These are phyloP conservation scores for Chaetomiaceae sp. DNA, from an alignment of 2,329 filamentous ascomycete species.

Conservation along the genomic window DNA sequence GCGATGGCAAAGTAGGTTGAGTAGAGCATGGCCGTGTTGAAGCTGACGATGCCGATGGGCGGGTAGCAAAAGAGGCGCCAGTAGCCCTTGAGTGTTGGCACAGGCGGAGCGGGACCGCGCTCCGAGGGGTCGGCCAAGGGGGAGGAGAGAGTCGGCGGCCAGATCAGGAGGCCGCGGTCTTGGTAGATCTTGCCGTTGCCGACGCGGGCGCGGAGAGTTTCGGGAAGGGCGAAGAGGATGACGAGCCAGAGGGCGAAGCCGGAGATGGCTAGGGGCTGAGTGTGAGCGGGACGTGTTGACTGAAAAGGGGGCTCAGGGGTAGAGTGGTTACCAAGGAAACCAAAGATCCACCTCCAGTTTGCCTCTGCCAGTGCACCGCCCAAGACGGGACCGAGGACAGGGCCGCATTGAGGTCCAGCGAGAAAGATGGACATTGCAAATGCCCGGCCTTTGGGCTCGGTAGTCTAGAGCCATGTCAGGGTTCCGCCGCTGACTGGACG, in stretches of 20 bases:
- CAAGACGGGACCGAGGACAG: conserved; percentile 14
- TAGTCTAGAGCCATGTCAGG: conserved; percentile 7
- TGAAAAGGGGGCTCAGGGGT: neutral
- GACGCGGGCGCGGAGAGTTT: conserved; percentile 15
- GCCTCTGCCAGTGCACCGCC: conserved; percentile 17
- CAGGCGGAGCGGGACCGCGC: conserved; percentile 10
- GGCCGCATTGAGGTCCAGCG: conserved; percentile 16
- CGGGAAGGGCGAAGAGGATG: conserved; percentile 10
- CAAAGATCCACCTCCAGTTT: conserved; percentile 20
- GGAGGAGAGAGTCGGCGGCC: conserved; percentile 14
- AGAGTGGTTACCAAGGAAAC: conserved; percentile 15
- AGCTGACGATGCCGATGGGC: conserved; percentile 14
- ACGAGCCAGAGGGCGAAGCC: conserved; percentile 10
- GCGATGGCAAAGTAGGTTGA: conserved; percentile 19
- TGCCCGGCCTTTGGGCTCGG: conserved; percentile 16
- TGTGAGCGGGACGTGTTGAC: neutral
- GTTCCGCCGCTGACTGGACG: neutral
- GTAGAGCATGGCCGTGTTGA: conserved; percentile 19
- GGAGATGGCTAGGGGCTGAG: conserved; percentile 5
- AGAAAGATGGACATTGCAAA: conserved; percentile 20
- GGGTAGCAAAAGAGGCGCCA: conserved; percentile 17
- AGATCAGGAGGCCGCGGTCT: conserved; percentile 4
- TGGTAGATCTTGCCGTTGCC: conserved; percentile 13
- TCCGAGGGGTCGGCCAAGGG: conserved; percentile 10
- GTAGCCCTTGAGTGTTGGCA: conserved; percentile 13